A percentile compares a stretch with the other conserved stretches of the same genome.
Conservation (phyloP, 129 eudicot species). For the Centella asiatica region DNA sequence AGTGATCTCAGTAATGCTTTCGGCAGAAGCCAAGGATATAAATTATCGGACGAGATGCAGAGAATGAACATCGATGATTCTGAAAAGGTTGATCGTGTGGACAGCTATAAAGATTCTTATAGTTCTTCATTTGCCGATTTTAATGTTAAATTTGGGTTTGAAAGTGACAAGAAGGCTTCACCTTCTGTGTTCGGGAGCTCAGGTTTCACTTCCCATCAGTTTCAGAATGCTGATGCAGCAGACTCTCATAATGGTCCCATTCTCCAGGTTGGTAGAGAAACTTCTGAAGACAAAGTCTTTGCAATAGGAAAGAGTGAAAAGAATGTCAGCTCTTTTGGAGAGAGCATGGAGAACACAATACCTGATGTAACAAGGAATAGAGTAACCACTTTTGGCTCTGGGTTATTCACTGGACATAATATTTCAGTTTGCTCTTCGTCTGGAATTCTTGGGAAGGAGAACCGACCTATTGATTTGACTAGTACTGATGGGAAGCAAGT, state of each 20-base stretch:
- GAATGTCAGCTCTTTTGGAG: slow-evolving; percentile 12
- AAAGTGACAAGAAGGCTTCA: slow-evolving; percentile 22
- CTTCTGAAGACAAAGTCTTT: slow-evolving; percentile 12
- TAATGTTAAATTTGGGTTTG: slow-evolving; percentile 30
- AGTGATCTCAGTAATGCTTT: slow-evolving; percentile 17
- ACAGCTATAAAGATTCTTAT: slow-evolving; percentile 11
- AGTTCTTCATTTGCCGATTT: slow-evolving; percentile 12
- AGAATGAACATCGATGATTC: slow-evolving; percentile 31
- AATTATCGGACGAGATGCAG: slow-evolving; percentile 42
- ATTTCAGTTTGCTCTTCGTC: not conserved
- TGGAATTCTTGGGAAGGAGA: slow-evolving; percentile 20
- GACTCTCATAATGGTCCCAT: not conserved
- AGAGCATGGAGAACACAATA: not conserved
- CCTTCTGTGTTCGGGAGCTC: slow-evolving; percentile 16
- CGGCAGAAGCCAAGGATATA: slow-evolving; percentile 15
- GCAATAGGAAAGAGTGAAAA: slow-evolving; percentile 26
- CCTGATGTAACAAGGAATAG: not conserved
- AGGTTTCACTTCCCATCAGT: slow-evolving; percentile 9
- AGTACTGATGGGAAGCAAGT: slow-evolving; percentile 17
- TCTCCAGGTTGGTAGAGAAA: not conserved
- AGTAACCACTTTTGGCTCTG: not conserved
- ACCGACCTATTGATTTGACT: slow-evolving; percentile 14
- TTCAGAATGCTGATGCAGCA: not conserved
- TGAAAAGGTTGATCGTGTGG: slow-evolving; percentile 12
- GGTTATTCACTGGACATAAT: slow-evolving; percentile 5